Conservation (phyloP, 805 yeast species). For the Grigorovia humatica region DNA sequence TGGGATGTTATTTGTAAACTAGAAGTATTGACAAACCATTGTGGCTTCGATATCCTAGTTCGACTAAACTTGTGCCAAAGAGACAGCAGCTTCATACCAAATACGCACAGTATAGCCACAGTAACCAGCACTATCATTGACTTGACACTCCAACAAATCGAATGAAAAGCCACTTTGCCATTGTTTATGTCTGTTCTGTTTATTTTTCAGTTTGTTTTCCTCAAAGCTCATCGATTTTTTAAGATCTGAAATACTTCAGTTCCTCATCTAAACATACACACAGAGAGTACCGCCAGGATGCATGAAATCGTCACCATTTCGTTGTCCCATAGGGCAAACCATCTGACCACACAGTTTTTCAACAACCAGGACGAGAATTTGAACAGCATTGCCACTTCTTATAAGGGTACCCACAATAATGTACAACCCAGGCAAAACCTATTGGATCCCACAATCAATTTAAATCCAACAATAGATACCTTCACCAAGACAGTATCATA, state of each 20-base stretch:
- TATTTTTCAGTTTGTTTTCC: neutral
- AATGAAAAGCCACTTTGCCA: too few relatives aligned
- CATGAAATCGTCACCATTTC: conserved; percentile 67
- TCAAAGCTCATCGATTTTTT: neutral
- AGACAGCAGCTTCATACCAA: neutral
- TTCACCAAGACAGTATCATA: conserved; percentile 43
- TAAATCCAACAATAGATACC: conserved; percentile 33
- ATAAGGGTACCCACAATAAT: neutral
- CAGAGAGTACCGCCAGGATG: conserved; percentile 41
- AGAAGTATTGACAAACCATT: neutral
- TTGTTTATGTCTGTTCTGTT: neutral
- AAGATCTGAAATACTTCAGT: neutral
- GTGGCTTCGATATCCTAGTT: neutral
- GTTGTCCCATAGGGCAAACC: conserved; percentile 63
- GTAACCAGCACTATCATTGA: neutral
- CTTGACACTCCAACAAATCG: neutral
- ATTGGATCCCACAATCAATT: conserved; percentile 38
- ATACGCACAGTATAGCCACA: neutral
- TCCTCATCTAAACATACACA: neutral
- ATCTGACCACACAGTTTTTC: conserved; percentile 68
- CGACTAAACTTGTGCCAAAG: neutral
- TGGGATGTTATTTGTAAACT: neutral
- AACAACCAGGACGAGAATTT: conserved; percentile 70
- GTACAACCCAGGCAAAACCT: conserved; percentile 3
- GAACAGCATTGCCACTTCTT: conserved; percentile 14